These are phyloP conservation scores for Leptographium wingfieldii DNA, from an alignment of 2,329 filamentous ascomycete genomes.

Conservation along the genomic window DNA sequence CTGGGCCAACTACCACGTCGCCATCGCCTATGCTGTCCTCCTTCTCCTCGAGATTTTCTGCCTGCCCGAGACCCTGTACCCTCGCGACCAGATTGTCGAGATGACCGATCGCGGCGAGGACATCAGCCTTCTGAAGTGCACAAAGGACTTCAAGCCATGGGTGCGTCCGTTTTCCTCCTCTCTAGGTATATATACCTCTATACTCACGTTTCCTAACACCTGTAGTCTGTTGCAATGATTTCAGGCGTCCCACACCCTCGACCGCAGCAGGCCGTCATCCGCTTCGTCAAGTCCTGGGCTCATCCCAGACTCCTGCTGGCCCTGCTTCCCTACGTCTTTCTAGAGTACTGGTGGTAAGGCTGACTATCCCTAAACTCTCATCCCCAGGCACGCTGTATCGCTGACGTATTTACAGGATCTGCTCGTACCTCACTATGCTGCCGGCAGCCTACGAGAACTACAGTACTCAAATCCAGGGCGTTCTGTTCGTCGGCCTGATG, in stretches of 20 bases:
- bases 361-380: constrained; percentile 13
- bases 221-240: neutral
- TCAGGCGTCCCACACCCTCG: neutral
- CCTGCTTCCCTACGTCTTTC: constrained; percentile 39
- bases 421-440: constrained; percentile 36
- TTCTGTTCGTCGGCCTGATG: constrained; percentile 40
- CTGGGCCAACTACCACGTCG: constrained; percentile 2
- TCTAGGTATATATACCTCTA: neutral
- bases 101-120: neutral
- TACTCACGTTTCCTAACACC: neutral
- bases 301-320: constrained; percentile 36
- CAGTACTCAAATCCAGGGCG: constrained; percentile 34
- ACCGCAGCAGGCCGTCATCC: neutral
- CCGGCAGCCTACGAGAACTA: constrained; percentile 38
- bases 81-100: neutral
- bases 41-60: neutral
- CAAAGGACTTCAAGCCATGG: constrained; percentile 17
- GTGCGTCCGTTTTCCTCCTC: constrained; percentile 24
- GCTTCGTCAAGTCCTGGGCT: constrained; percentile 12
- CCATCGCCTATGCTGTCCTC: constrained; percentile 1
- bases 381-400: too few relatives aligned
- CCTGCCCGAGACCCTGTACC: constrained; percentile 1
- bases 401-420: constrained; percentile 12
- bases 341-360: constrained; percentile 39
- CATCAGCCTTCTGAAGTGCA: neutral